Percentiles rank a stretch among this genome's conserved stretches.
Evolutionary conservation across 2,329 filamentous ascomycete genomes (phyloP).

Genomic region (Hypoxylon sp.): DNA sequence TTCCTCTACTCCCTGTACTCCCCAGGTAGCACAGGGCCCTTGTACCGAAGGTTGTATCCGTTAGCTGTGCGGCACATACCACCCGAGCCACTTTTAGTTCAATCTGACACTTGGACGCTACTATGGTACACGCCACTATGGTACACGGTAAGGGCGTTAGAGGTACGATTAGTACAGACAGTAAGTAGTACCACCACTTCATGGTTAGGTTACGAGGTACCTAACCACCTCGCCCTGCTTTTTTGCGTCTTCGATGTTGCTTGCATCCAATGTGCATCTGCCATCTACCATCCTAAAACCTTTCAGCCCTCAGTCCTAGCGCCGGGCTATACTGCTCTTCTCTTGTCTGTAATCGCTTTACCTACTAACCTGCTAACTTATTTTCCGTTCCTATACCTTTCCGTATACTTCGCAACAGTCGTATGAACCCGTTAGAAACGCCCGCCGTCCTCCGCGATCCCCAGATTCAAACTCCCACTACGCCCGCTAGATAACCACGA

Average conservation of each 20-base stretch:
- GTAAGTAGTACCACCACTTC: slow-evolving; percentile 1
- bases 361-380: slow-evolving; percentile 2
- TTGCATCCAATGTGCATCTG: slow-evolving; percentile 24
- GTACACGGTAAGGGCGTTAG: slow-evolving; percentile 6
- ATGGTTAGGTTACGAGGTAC: background rate
- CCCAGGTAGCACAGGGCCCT: slow-evolving; percentile 17
- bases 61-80: slow-evolving; percentile 29
- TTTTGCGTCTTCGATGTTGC: slow-evolving; percentile 5
- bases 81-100: slow-evolving; percentile 9
- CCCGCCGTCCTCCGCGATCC: slow-evolving; percentile 23
- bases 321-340: slow-evolving; percentile 12
- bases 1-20: slow-evolving; percentile 3
- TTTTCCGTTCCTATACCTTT: slow-evolving; percentile 9
- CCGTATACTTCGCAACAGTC: slow-evolving; percentile 17
- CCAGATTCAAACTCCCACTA: slow-evolving; percentile 1
- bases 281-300: slow-evolving; percentile 19
- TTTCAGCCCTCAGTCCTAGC: slow-evolving; percentile 34
- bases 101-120: background rate
- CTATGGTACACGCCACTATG: background rate
- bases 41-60: slow-evolving; percentile 35
- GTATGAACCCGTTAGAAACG: background rate
- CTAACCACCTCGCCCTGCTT: slow-evolving; percentile 23
- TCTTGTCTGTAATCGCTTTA: slow-evolving; percentile 12
- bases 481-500: slow-evolving; percentile 8
- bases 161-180: slow-evolving; percentile 4